Evolutionary conservation across 495 filamentous ascomycete species (phyloP).

Genomic region (Neurospora sp.): DNA sequence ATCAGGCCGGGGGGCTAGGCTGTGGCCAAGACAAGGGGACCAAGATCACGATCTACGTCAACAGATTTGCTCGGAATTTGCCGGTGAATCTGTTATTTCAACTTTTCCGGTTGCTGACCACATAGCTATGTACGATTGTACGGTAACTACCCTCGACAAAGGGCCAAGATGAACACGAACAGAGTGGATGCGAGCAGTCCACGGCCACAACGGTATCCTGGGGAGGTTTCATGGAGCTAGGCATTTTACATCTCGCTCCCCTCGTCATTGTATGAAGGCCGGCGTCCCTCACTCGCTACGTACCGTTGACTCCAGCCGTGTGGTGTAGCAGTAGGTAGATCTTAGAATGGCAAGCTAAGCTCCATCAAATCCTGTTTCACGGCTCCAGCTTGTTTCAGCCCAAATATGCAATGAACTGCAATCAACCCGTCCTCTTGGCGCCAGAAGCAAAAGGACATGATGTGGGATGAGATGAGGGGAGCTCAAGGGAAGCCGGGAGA

Average conservation of each 20-base stretch:
- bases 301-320: neutral
- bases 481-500: neutral
- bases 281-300: neutral
- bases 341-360: neutral
- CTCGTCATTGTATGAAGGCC: neutral
- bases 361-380: constrained; percentile 3
- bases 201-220: neutral
- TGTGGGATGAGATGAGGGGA: neutral
- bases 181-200: neutral
- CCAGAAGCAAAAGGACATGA: neutral
- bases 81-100: neutral
- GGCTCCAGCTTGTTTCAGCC: constrained; percentile 4
- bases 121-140: neutral
- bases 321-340: neutral
- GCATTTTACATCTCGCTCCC: neutral
- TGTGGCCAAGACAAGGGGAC: neutral
- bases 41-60: neutral
- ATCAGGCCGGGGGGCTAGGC: neutral
- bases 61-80: neutral
- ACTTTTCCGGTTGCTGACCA: neutral
- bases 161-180: neutral
- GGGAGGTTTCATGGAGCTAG: neutral
- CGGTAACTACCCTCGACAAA: neutral
- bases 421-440: neutral
- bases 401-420: neutral